A percentile compares a stretch with the other conserved stretches of the same genome.
Evolutionary conservation across 2,329 filamentous ascomycete species (phyloP).

Genomic region (Tolypocladium tropicale): DNA sequence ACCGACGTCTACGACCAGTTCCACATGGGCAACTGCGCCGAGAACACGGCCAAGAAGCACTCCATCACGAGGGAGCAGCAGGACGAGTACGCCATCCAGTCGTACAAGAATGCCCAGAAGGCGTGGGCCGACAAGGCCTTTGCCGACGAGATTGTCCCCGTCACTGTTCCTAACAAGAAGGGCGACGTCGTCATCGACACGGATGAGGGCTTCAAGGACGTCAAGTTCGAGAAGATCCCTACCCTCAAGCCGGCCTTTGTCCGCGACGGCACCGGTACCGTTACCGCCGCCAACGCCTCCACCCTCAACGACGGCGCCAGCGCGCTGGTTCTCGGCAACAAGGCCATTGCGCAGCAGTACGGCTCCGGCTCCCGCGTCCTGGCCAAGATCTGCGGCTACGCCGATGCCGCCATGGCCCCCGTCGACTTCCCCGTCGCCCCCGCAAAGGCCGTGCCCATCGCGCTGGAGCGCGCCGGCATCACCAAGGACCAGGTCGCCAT

Average conservation of each 20-base stretch:
- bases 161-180: slow-evolving; percentile 76
- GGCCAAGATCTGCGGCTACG: slow-evolving; percentile 75
- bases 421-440: slow-evolving; percentile 94
- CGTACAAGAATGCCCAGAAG: slow-evolving; percentile 79
- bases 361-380: slow-evolving; percentile 69
- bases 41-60: slow-evolving; percentile 86
- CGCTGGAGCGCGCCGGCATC: slow-evolving; percentile 79
- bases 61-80: slow-evolving; percentile 74
- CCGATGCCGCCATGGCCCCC: slow-evolving; percentile 82
- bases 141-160: slow-evolving; percentile 80
- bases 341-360: slow-evolving; percentile 69
- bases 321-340: slow-evolving; percentile 76
- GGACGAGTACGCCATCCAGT: slow-evolving; percentile 81
- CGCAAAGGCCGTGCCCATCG: slow-evolving; percentile 82
- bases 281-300: slow-evolving; percentile 90
- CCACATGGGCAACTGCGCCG: slow-evolving; percentile 96
- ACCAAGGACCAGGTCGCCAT: slow-evolving; percentile 83
- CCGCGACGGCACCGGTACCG: slow-evolving; percentile 72
- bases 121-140: slow-evolving; percentile 80
- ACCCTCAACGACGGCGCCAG: slow-evolving; percentile 92
- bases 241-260: slow-evolving; percentile 88
- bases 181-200: slow-evolving; percentile 68
- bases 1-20: slow-evolving; percentile 96
- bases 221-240: slow-evolving; percentile 78
- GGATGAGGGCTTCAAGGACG: slow-evolving; percentile 81